Percentiles rank a stretch among this genome's conserved stretches.
Conservation (phyloP, 139 green algal genomes). For the Gonium pectorale region DNA sequence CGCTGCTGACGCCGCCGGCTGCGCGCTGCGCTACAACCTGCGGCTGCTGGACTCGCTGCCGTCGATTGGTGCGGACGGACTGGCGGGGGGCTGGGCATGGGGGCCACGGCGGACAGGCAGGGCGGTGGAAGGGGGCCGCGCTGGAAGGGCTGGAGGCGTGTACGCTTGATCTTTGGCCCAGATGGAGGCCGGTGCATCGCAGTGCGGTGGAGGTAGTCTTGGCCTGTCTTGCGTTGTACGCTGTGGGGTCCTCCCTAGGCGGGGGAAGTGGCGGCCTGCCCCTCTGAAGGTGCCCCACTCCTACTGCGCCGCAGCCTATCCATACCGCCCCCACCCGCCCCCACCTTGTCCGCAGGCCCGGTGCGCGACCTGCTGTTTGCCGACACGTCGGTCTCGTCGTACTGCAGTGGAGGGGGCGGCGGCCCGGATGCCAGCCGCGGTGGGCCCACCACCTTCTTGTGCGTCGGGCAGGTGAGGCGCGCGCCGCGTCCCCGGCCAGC, state of each 20-base stretch:
- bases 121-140: background rate
- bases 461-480: slow-evolving; percentile 1
- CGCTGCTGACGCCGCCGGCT: background rate
- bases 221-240: no score
- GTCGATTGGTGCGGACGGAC: background rate
- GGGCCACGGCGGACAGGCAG: background rate
- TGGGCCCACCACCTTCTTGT: slow-evolving; percentile 12
- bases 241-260: no score
- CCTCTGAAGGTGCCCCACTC: no score
- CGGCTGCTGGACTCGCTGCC: slow-evolving; percentile 33
- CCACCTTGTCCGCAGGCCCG: slow-evolving; percentile 49
- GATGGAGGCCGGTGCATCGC: no score
- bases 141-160: background rate
- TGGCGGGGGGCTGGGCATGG: background rate
- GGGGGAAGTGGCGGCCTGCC: no score
- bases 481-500: background rate
- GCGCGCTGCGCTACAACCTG: slow-evolving; percentile 5
- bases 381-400: slow-evolving; percentile 29
- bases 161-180: no score
- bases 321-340: background rate
- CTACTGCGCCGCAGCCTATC: no score
- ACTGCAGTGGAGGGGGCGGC: background rate
- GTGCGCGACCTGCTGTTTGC: slow-evolving; percentile 66
- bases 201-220: no score
- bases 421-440: slow-evolving; percentile 1